Conservation (phyloP, 2,329 filamentous ascomycete genomes). For the Hypoxylon sp. region DNA sequence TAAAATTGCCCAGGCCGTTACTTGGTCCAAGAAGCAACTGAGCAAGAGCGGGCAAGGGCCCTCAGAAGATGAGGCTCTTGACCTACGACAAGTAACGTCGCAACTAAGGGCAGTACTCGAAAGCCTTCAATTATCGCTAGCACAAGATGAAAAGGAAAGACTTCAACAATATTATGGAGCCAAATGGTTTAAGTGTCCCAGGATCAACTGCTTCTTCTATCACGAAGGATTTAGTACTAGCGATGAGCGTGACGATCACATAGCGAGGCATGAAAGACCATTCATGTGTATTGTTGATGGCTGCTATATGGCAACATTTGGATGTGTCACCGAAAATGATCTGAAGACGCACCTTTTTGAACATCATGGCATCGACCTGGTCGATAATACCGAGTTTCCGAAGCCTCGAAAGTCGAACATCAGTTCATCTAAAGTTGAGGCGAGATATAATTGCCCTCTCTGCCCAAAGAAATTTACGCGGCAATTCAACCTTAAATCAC, state of each 20-base stretch:
- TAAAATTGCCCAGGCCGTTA: constrained; percentile 35
- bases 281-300: constrained; percentile 55
- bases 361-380: constrained; percentile 42
- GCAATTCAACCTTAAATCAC: constrained; percentile 43
- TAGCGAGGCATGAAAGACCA: constrained; percentile 56
- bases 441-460: constrained; percentile 32
- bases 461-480: constrained; percentile 47
- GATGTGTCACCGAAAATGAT: constrained; percentile 55
- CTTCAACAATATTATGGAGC: constrained; percentile 33
- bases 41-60: constrained; percentile 34
- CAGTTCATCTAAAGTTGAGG: constrained; percentile 21
- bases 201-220: constrained; percentile 57
- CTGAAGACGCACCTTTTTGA: constrained; percentile 54
- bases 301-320: constrained; percentile 54
- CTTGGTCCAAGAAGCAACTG: constrained; percentile 41
- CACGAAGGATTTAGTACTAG: constrained; percentile 56
- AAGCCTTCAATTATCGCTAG: constrained; percentile 15
- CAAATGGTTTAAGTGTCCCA: constrained; percentile 44
- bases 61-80: constrained; percentile 36
- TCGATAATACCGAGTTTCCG: constrained; percentile 42
- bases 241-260: constrained; percentile 53
- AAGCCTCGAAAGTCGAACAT: constrained; percentile 27
- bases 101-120: constrained; percentile 48
- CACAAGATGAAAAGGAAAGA: constrained; percentile 52
- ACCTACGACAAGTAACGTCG: constrained; percentile 34